Base-by-base conservation (phyloP, 2,329 filamentous ascomycete genomes). In the Trichocomaceae sp. region DNA sequence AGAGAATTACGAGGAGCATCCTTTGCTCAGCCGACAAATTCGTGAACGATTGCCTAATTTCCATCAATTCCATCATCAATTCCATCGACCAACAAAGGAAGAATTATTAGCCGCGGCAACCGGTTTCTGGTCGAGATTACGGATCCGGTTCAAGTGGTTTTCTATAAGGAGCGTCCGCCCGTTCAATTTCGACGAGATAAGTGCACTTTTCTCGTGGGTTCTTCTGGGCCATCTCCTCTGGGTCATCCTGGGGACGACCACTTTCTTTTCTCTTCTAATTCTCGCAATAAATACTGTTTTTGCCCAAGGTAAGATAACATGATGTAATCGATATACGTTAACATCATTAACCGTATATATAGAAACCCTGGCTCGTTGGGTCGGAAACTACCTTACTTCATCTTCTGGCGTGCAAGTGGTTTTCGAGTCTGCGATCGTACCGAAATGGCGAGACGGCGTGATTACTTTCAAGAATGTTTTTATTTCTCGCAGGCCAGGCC, bases 401-500 rank as follows among this genome's bases (percentile, higher is more conserved):
- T 96, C 91, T 17, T 93, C 91, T 8, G 93, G 93, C 5, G 79
- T 97, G 47, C 93, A 90, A 39, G 88, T 99, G 31, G 86, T 99
- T 52, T 99, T 99, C 68, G 93, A 99, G 73, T 96, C 90, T 39
- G 93, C 93, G 20, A 96, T 99, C 64, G 93, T 99, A 19, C 93
- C 93, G 10, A 93, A 88, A 68, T 99, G 93, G 93, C 85, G 84
- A 58, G 87, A 93, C 65, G 92, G 92, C 31, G 92, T 97, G 41
- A 99, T 99, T 60, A 91, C 89, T 0, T 96, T 99, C 73, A 86
- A 88, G 64, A 97, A 96, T 65, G 93, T 99, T 9, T 97, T 96
- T 66, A 88, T 99, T 1, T 97, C 93, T 13, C 82, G 91, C 57
- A 79, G 93, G 47, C 93, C 93, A 2, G 92, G 93, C 4, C 88